Base-by-base conservation (phyloP, 73 alveolate species). In the Blepharisma japonicum region DNA sequence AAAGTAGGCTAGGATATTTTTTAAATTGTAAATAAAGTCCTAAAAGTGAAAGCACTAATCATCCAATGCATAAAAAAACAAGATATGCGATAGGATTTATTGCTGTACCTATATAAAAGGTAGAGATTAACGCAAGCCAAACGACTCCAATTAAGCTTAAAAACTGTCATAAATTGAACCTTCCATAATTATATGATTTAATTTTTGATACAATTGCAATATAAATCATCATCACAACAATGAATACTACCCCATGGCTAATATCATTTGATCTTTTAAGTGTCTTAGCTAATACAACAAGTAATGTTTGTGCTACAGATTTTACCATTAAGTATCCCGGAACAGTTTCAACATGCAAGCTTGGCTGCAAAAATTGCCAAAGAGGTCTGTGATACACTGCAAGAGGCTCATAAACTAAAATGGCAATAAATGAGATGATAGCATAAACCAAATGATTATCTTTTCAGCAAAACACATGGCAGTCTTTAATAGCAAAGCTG, bases 161-260 rank as follows among this genome's bases (percentile, higher is more conserved):
- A 11, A 68, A 11, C 32, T 68, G 42, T 76, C 79, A 68, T 7
- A 68, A 20, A 68, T 68, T 68, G 70, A 72, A 68, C 25, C 79
- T 68, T 8, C 20, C 20, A 45, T 68, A 68, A 68, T 68, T 68
- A 68, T 7, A 68, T 7, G 79, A 76, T 45, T 68, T 9, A 6
- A 68, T n/a, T 45, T 68, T 68, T 6, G 6, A 68, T 20, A 45
- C 20, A 8, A 9, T 20, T 7, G 20, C 74, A 8, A 27, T 21
- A 18, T 7, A 68, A 21, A 32, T 20, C 23, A 8, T 38, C 7
- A 68, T 38, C 8, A 68, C 72, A 8, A 68, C 8, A 9, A 20
- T 68, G 32, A 20, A 68, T 7, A 68, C 79, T 7, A 68, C 27
- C 7, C 79, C 79, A 68, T 68, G 79, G 6, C 72, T 76, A 72